Evolutionary conservation across 805 yeast species (phyloP).

Genomic region (Blastobotrys peoriensis): DNA sequence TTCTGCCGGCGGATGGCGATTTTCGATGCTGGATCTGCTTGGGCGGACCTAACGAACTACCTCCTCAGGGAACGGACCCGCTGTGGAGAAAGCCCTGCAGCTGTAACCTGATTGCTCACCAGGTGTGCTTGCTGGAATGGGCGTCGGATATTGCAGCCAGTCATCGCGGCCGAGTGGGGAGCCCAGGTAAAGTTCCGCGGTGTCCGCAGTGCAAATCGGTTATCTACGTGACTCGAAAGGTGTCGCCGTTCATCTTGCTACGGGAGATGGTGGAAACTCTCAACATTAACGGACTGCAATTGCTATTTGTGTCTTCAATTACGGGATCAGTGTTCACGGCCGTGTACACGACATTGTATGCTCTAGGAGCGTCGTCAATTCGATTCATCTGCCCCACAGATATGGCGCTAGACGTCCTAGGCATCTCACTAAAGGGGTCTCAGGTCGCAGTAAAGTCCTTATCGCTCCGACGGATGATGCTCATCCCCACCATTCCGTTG

Average conservation of each 20-base stretch:
- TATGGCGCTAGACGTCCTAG: constrained; percentile 22
- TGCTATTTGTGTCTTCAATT: constrained; percentile 14
- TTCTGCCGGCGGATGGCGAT: neutral
- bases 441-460: constrained; percentile 14
- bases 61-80: constrained; percentile 27
- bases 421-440: constrained; percentile 15
- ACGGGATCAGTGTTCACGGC: constrained; percentile 16
- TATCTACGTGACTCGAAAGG: constrained; percentile 18
- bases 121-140: constrained; percentile 41
- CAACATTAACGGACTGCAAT: constrained; percentile 12
- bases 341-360: constrained; percentile 23
- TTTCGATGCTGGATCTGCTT: constrained; percentile 35
- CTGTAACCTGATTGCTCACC: constrained; percentile 43
- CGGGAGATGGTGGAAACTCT: constrained; percentile 17
- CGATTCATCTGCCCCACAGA: constrained; percentile 25
- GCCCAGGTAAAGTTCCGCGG: constrained; percentile 7
- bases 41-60: constrained; percentile 30
- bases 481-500: constrained; percentile 24
- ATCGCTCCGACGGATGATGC: constrained; percentile 16
- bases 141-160: constrained; percentile 28
- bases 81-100: constrained; percentile 42
- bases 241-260: constrained; percentile 14
- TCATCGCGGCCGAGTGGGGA: constrained; percentile 2
- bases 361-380: constrained; percentile 25
- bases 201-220: constrained; percentile 31